Evolutionary conservation across 2,329 filamentous ascomycete species (phyloP).

Genomic region (Neonectria magnoliae): DNA sequence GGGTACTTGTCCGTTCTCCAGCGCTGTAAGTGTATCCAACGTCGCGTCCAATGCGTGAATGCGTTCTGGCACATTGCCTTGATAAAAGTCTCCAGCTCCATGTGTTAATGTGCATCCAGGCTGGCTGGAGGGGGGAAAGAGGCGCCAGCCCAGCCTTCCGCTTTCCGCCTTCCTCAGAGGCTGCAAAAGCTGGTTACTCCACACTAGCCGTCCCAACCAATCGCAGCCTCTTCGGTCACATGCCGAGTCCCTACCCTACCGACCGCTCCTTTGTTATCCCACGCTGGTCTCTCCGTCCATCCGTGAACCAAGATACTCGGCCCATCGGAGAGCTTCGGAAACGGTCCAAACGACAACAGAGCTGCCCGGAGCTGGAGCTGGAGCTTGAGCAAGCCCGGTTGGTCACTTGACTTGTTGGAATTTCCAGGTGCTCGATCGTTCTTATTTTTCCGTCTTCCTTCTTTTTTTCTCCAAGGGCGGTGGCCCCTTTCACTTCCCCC

Average conservation of each 20-base stretch:
- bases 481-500: neutral
- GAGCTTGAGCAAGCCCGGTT: neutral
- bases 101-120: neutral
- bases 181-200: slow-evolving; percentile 24
- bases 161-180: neutral
- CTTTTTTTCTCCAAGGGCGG: neutral
- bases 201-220: slow-evolving; percentile 25
- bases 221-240: slow-evolving; percentile 30
- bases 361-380: neutral
- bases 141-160: slow-evolving; percentile 1
- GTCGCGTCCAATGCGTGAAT: neutral
- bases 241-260: slow-evolving; percentile 26
- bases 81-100: too few relatives aligned
- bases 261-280: slow-evolving; percentile 22
- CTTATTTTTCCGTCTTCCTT: neutral
- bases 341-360: slow-evolving; percentile 18
- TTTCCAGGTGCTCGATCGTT: neutral
- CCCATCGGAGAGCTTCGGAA: slow-evolving; percentile 29
- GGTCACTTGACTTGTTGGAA: neutral
- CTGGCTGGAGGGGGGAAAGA: neutral
- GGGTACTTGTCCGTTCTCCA: neutral
- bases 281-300: slow-evolving; percentile 31
- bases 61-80: neutral
- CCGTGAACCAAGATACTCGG: slow-evolving; percentile 28
- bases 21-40: neutral